Evolutionary conservation across 31 red algal species (phyloP), one percentile per base, ranked within the genome.

Genomic region (Asparagopsis taxiformis): DNA sequence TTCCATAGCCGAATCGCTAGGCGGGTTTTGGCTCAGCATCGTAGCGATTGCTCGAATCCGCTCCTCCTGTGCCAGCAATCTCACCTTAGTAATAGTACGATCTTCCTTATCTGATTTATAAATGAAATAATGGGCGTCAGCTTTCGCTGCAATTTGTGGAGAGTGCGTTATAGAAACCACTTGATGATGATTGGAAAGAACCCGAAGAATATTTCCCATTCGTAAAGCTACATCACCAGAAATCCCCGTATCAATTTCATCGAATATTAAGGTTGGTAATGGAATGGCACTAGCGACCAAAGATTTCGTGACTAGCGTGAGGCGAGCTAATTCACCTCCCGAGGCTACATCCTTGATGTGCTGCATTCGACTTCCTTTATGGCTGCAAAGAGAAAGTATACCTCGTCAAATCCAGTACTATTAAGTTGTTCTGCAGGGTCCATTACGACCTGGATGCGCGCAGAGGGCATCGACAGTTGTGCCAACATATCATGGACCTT

Each of bases 1-100:
- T n/a, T n/a, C n/a, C n/a, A n/a, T n/a, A n/a, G n/a, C n/a, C n/a
- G n/a, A n/a, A n/a, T n/a, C n/a, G n/a, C n/a, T n/a, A n/a, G n/a
- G n/a, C n/a, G n/a, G n/a, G n/a, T n/a, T n/a, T n/a, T n/a, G n/a
- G 26, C 63, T 29, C 22, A 68, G 63, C 63, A 68, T 68, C 43
- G 10, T 37, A n/a, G 26, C 63, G 26, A 68, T 68, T 68, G 37
- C 63, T 50, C 15, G 7, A 11, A 68, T 16, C 43, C 15, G 8
- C 43, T 68, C 32, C 10, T 68, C 36, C 16, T 8, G 10, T 48
- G 8, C 21, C 16, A 68, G 63, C 28, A n/a, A 13, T 51, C 10
- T n/a, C 26, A 48, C 11, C 13, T 19, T n/a, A 16, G 63, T 19
- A 37, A 68, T 10, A 37, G 63, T 51, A 10, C 32, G 8, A 10